phyloP scores from a whole-genome alignment of 805 yeast genomes.

The Scheffersomyces stipitis region DNA sequence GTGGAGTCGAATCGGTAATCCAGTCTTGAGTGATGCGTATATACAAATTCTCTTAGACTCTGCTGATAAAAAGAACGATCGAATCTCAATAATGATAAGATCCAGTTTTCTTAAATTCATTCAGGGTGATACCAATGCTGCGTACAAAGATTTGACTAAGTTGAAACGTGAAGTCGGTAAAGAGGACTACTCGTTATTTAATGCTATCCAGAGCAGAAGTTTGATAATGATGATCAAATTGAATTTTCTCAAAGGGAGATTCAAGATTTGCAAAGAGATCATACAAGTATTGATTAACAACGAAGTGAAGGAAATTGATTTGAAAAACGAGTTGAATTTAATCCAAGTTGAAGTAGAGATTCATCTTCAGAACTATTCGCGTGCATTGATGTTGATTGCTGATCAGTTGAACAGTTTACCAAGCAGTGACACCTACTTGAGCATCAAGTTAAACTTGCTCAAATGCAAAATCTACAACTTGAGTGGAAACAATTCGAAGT shows the following conservation, averaged over 20 bases:
- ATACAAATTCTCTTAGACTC: conserved; percentile 45
- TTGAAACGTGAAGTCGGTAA: conserved; percentile 18
- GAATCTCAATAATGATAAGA: conserved; percentile 39
- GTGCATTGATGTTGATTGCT: conserved; percentile 25
- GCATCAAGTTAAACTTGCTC: conserved; percentile 46
- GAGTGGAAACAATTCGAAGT: conserved; percentile 48
- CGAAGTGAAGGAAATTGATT: conserved; percentile 29
- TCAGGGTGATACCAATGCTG: conserved; percentile 41
- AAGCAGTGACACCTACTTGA: conserved; percentile 39
- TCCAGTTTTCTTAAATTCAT: conserved; percentile 33
- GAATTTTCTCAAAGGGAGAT: conserved; percentile 40
- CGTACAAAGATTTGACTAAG: conserved; percentile 35
- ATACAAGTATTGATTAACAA: conserved; percentile 30
- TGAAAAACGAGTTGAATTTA: conserved; percentile 25
- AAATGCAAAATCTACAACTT: conserved; percentile 45
- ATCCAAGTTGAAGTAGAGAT: conserved; percentile 30
- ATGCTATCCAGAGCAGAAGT: conserved; percentile 41
- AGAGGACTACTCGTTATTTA: conserved; percentile 39
- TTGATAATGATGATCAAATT: conserved; percentile 37
- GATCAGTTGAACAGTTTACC: conserved; percentile 1
- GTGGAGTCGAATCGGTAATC: conserved; percentile 55
- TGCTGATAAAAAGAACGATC: conserved; percentile 37
- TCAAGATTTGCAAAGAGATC: conserved; percentile 31
- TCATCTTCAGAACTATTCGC: conserved; percentile 29
- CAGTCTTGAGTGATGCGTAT: conserved; percentile 47